A percentile compares a stretch with the other conserved stretches of the same genome.
Conservation (phyloP, 257 asterid genomes). For the Primulina huaijiensis region DNA sequence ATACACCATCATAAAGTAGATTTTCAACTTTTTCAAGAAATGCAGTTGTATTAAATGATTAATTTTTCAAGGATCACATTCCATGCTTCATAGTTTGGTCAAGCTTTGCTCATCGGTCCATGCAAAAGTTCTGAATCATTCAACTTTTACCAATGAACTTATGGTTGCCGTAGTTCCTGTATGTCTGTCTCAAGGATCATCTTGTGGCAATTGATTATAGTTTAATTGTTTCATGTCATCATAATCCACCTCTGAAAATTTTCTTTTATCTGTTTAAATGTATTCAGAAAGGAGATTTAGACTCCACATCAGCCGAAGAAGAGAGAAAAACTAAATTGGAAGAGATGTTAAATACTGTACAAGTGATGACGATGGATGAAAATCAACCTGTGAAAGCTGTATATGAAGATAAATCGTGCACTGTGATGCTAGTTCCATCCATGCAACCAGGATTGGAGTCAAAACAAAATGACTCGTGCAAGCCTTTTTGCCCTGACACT, state of each 20-base stretch:
- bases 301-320: constrained; percentile 32
- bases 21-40: constrained; percentile 14
- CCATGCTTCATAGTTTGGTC: constrained; percentile 5
- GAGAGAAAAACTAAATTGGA: constrained; percentile 44
- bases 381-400: constrained; percentile 37
- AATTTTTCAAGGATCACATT: constrained; percentile 16
- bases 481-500: constrained; percentile 38
- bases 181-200: constrained; percentile 22
- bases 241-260: constrained; percentile 18
- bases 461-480: constrained; percentile 40
- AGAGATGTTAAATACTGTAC: constrained; percentile 52
- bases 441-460: constrained; percentile 41
- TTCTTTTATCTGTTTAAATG: constrained; percentile 19
- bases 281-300: constrained; percentile 46
- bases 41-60: constrained; percentile 1
- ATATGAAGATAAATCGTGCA: constrained; percentile 41
- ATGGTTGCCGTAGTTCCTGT: constrained; percentile 5
- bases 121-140: constrained; percentile 12
- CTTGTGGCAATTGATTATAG: constrained; percentile 16
- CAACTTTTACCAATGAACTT: not conserved
- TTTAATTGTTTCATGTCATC: constrained; percentile 18
- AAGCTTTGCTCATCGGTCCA: not conserved
- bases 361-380: constrained; percentile 41
- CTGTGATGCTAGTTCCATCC: constrained; percentile 39
- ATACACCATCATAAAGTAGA: constrained; percentile 8